phyloP scores from a whole-genome alignment of 108 stramenopile genomes.

The Cyclostephanos invisitatus region DNA sequence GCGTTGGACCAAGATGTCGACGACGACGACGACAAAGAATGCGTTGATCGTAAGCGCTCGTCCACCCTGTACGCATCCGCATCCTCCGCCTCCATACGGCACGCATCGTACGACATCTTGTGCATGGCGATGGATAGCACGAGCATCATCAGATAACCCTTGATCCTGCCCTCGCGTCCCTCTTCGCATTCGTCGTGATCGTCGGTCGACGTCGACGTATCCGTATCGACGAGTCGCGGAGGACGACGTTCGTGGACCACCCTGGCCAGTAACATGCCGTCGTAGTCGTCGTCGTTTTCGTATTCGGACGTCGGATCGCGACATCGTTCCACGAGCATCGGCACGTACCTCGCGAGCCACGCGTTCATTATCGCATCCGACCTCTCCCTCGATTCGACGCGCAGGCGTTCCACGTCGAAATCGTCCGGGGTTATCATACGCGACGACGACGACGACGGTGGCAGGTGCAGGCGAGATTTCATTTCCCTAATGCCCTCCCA shows the following conservation, averaged over 20 bases:
- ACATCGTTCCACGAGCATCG: background rate
- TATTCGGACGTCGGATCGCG: background rate
- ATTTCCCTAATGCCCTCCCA: constrained; percentile 25
- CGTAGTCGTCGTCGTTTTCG: background rate
- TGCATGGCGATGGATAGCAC: constrained; percentile 51
- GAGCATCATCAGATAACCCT: constrained; percentile 66
- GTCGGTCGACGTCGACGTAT: background rate
- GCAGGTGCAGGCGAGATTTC: constrained; percentile 2
- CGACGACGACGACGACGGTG: background rate
- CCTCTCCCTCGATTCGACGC: background rate
- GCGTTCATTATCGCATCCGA: background rate
- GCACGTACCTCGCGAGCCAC: background rate
- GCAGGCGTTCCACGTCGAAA: background rate
- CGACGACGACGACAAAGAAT: background rate
- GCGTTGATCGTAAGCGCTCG: too few relatives aligned
- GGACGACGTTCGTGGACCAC: too few relatives aligned
- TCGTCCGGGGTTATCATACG: background rate
- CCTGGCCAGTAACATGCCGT: background rate
- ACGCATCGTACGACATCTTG: constrained; percentile 24
- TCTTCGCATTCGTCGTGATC: constrained; percentile 11
- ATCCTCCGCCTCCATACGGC: constrained; percentile 14
- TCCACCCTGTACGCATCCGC: constrained; percentile 9
- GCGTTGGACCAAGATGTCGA: constrained; percentile 37
- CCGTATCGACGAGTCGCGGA: too few relatives aligned
- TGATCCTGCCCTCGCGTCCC: constrained; percentile 59